A percentile compares a stretch with the other conserved stretches of the same genome.
These are phyloP conservation scores for Castanea crenata DNA, from an alignment of 306 rosid species.

Conservation along the genomic window DNA sequence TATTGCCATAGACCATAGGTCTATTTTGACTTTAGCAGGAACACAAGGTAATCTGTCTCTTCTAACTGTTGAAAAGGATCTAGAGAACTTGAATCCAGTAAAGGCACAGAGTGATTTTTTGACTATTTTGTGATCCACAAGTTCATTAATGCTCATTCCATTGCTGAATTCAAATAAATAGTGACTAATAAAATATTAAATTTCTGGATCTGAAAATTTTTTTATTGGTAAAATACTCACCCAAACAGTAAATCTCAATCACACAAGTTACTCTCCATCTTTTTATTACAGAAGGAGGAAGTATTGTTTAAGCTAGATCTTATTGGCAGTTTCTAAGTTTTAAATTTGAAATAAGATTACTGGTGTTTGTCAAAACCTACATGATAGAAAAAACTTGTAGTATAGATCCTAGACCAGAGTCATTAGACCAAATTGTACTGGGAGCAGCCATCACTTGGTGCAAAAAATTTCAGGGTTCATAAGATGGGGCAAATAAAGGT, in stretches of 20 bases:
- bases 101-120: neutral
- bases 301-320: no score
- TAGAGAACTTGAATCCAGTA: neutral
- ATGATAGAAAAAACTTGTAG: constrained; percentile 7
- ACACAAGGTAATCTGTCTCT: neutral
- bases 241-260: no score
- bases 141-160: no score
- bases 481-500: neutral
- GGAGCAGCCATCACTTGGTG: neutral
- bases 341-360: neutral
- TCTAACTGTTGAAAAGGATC: neutral
- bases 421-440: neutral
- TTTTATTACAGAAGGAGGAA: no score
- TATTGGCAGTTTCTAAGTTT: neutral
- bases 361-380: neutral
- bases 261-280: no score
- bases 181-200: neutral
- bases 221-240: no score
- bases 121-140: neutral
- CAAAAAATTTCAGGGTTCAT: neutral
- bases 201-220: neutral
- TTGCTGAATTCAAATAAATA: no score
- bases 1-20: no score
- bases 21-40: no score
- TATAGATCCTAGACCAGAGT: neutral